Base-by-base conservation (phyloP, 306 rosid genomes). In the Casuarina equisetifolia region DNA sequence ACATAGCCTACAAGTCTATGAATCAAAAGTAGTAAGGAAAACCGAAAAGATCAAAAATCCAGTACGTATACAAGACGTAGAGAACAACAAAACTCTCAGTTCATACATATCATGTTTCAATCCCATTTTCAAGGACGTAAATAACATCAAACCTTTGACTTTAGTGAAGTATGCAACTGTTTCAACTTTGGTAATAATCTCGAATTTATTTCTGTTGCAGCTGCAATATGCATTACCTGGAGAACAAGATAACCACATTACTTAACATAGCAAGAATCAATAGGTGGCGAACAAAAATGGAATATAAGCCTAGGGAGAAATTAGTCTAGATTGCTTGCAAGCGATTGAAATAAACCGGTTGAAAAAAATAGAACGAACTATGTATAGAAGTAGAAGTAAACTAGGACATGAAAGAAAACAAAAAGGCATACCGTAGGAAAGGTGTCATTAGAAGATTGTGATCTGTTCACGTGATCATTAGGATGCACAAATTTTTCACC, bases 381-480 rank as follows among this genome's bases (percentile, higher is more conserved):
- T 46, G 7, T 15, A 72, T 57, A 25, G 73, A 74, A 72, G 17
- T 44, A 25, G 13, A 17, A 63, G 49, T 63, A 20, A 70, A 25
- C 8, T 36, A 72, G 68, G 48, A 15, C 20, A 72, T 67, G 49
- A 52, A 43, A 70, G 72, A 63, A 77, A 38, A 38, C 20, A 25
- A 79, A 82, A 74, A 78, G 6, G 11, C 91, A 85, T 88, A 96
- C 99, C 44, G 99, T 91, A 74, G 99, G 98, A 80, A 96, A 96
- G 9, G 99, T 96, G 72, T 96, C 99, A 82, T 96, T 96, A 50
- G 98, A 96, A 74, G 98, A 92, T 64, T 96, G 99, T 62, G 99
- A 91, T 84, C 97, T 90, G 82, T 96, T 25, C 32, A 25, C 32
- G 1, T 25, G 32, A 25, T 25, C 32, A 25, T 25, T 25, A 25